phyloP scores from a whole-genome alignment of 768 basidiomycete genomes.

The Mrakia frigida region DNA sequence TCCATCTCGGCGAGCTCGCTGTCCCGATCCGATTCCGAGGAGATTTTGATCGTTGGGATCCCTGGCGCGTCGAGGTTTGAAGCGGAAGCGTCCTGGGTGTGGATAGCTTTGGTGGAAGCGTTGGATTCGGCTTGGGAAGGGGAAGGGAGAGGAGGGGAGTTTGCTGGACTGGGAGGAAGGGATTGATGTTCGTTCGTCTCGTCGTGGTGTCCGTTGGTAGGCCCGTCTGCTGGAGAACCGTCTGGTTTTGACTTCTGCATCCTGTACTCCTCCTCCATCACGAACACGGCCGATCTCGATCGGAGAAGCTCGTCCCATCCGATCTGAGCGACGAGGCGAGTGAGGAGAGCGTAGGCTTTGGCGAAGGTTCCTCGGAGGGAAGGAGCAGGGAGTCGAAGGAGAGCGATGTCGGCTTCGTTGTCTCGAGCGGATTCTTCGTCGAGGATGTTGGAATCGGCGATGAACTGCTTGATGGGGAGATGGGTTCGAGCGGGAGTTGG shows the following conservation, averaged over 20 bases:
- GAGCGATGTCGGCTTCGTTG: conserved; percentile 80
- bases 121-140: conserved; percentile 54
- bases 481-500: conserved; percentile 74
- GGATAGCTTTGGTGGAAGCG: conserved; percentile 55
- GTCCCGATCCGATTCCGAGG: conserved; percentile 61
- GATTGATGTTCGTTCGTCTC: background rate
- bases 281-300: conserved; percentile 88
- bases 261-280: conserved; percentile 99
- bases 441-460: conserved; percentile 71
- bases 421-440: conserved; percentile 79
- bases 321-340: conserved; percentile 84
- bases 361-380: conserved; percentile 94
- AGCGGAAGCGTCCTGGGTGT: background rate
- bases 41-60: conserved; percentile 70
- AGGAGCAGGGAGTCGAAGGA: conserved; percentile 90
- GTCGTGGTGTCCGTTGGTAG: conserved; percentile 25
- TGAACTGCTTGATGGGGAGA: conserved; percentile 75
- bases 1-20: conserved; percentile 46
- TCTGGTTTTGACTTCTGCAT: conserved; percentile 76
- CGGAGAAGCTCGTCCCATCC: conserved; percentile 99
- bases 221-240: conserved; percentile 37
- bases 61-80: conserved; percentile 33
- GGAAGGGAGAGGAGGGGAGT: conserved; percentile 6
- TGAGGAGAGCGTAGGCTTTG: conserved; percentile 82
- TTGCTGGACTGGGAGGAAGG: conserved; percentile 5